Evolutionary conservation across 768 basidiomycete species (phyloP).

Genomic region (Trametes maxima): DNA sequence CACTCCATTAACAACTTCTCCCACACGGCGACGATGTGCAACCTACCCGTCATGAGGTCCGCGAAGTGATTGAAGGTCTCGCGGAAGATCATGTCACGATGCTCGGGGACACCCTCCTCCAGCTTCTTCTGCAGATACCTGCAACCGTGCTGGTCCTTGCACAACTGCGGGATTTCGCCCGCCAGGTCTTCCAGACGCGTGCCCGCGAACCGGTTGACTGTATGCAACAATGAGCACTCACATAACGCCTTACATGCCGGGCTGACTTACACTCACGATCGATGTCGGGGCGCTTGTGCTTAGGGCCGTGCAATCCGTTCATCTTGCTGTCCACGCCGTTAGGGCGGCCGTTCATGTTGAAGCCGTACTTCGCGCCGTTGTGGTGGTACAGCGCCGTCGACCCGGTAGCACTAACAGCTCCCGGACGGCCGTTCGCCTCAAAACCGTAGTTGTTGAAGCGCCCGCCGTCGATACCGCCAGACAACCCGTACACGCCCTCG

Average conservation of each 20-base stretch:
- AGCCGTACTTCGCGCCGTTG: slow-evolving; percentile 74
- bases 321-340: slow-evolving; percentile 70
- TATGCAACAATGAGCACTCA: not conserved
- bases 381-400: slow-evolving; percentile 81
- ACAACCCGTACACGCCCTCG: slow-evolving; percentile 54
- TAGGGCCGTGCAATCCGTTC: slow-evolving; percentile 89
- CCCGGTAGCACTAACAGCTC: slow-evolving; percentile 46
- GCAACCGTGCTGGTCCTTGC: slow-evolving; percentile 99
- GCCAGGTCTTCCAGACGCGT: slow-evolving; percentile 93
- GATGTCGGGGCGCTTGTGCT: slow-evolving; percentile 92
- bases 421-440: slow-evolving; percentile 47
- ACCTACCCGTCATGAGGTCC: slow-evolving; percentile 93
- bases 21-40: not conserved
- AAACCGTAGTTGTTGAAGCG: slow-evolving; percentile 62
- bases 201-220: slow-evolving; percentile 96
- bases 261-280: slow-evolving; percentile 73
- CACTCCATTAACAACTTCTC: slow-evolving; percentile 5
- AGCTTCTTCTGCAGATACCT: slow-evolving; percentile 98
- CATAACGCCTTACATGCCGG: slow-evolving; percentile 19
- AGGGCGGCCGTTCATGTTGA: slow-evolving; percentile 59
- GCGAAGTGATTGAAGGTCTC: slow-evolving; percentile 98
- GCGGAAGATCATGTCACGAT: slow-evolving; percentile 98
- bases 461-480: slow-evolving; percentile 49
- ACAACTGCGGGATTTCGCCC: slow-evolving; percentile 90
- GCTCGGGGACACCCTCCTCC: slow-evolving; percentile 93